Evolutionary conservation across 495 filamentous ascomycete genomes (phyloP).

Genomic region (Hypoxylon fuscum): DNA sequence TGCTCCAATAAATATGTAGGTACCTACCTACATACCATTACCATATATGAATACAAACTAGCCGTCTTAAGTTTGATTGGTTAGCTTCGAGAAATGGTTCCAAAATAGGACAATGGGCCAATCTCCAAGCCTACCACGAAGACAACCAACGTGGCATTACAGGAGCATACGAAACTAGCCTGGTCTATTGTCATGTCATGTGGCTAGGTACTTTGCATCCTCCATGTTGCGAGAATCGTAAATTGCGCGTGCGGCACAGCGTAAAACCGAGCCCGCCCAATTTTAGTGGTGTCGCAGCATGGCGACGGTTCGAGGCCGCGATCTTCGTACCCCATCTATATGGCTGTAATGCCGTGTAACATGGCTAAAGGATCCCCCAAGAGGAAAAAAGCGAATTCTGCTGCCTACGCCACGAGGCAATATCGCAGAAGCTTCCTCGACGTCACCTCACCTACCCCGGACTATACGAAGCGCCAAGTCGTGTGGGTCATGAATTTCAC

Average conservation of each 20-base stretch:
- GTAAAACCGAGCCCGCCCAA: conserved; percentile 8
- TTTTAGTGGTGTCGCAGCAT: conserved; percentile 36
- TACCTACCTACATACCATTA: neutral
- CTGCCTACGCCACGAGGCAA: conserved; percentile 15
- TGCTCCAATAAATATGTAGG: neutral
- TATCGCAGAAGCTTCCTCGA: neutral
- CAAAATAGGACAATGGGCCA: conserved; percentile 19
- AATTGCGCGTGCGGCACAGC: conserved; percentile 41
- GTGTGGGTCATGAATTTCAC: neutral
- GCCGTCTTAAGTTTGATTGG: neutral
- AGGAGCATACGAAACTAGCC: conserved; percentile 35
- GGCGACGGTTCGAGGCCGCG: conserved; percentile 29
- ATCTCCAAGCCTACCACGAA: conserved; percentile 25
- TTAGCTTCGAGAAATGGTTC: conserved; percentile 29
- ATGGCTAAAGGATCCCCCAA: conserved; percentile 15
- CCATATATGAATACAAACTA: neutral
- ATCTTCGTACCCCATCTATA: conserved; percentile 27
- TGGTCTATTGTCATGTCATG: neutral
- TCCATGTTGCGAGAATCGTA: conserved; percentile 2
- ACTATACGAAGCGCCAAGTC: conserved; percentile 1
- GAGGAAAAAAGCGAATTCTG: neutral
- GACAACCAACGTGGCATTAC: conserved; percentile 29
- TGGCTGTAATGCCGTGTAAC: conserved; percentile 30
- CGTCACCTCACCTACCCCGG: conserved; percentile 21
- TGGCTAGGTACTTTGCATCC: conserved; percentile 4